These are phyloP conservation scores for Trichocladium antarcticum DNA, from an alignment of 495 filamentous ascomycete species.

Conservation along the genomic window DNA sequence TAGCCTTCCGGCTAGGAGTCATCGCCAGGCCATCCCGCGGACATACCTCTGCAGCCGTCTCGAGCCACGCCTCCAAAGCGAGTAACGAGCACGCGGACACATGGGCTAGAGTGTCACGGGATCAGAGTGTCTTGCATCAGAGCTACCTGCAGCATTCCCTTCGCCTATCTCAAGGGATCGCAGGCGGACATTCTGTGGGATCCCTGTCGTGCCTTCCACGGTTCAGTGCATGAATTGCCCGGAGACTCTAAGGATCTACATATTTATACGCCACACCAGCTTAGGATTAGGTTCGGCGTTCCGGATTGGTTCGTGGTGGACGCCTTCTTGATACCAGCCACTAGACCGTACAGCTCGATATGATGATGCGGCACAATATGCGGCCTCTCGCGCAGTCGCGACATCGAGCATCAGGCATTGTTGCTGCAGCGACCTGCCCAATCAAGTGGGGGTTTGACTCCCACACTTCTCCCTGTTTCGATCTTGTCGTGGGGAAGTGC, in stretches of 20 bases:
- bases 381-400: constrained; percentile 20
- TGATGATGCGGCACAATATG: constrained; percentile 21
- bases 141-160: constrained; percentile 7
- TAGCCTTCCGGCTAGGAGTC: neutral
- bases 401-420: constrained; percentile 9
- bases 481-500: neutral
- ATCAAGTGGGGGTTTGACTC: too few relatives aligned
- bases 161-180: neutral
- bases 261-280: constrained; percentile 1
- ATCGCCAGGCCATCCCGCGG: neutral
- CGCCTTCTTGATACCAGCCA: neutral
- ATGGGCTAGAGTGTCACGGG: constrained; percentile 17
- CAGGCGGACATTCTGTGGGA: too few relatives aligned
- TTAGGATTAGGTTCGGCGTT: neutral
- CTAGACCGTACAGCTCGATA: constrained; percentile 11
- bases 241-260: too few relatives aligned
- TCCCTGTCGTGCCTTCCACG: too few relatives aligned
- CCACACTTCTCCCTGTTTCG: neutral
- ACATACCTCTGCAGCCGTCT: neutral
- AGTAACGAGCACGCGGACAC: neutral
- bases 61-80: too few relatives aligned
- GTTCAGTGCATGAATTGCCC: constrained; percentile 5
- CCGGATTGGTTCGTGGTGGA: neutral
- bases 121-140: constrained; percentile 12
- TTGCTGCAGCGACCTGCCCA: neutral